A percentile compares a stretch with the other conserved stretches of the same genome.
phyloP scores from a whole-genome alignment of 108 stramenopile genomes.

The Cyclotella atomus region DNA sequence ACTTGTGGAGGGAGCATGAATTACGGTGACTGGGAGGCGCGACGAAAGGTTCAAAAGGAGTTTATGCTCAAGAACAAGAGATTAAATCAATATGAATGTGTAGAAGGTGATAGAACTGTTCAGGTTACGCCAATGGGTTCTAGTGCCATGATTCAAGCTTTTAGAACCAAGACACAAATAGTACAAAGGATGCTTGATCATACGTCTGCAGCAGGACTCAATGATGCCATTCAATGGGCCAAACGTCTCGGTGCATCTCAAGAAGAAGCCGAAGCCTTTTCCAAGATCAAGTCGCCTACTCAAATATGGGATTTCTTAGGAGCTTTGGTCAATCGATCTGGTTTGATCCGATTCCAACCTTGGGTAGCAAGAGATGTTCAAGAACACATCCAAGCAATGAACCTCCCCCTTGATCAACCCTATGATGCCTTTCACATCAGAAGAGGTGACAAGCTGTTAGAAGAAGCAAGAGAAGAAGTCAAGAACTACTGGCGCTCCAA shows the following conservation, averaged over 20 bases:
- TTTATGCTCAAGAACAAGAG: neutral
- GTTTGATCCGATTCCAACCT: constrained; percentile 27
- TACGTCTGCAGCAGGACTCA: neutral
- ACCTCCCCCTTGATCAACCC: constrained; percentile 2
- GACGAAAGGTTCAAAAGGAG: neutral
- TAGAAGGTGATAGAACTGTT: neutral
- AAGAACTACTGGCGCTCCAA: constrained; percentile 4
- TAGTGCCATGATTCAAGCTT: neutral
- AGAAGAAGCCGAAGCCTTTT: constrained; percentile 13
- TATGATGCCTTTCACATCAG: constrained; percentile 35
- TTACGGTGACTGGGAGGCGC: constrained; percentile 14
- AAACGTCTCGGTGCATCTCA: constrained; percentile 18
- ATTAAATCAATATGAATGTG: neutral
- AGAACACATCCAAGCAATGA: constrained; percentile 7
- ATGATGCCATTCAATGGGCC: constrained; percentile 15
- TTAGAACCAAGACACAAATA: neutral
- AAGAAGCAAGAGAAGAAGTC: constrained; percentile 9
- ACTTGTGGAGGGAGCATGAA: constrained; percentile 15
- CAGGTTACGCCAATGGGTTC: neutral
- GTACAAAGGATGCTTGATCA: neutral
- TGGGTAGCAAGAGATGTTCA: constrained; percentile 38
- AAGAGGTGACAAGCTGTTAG: constrained; percentile 16
- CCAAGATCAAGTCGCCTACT: constrained; percentile 1
- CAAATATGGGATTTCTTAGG: constrained; percentile 36
- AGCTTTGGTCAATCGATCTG: constrained; percentile 20